A percentile compares a stretch with the other conserved stretches of the same genome.
phyloP scores from a whole-genome alignment of 768 basidiomycete species.

The Nidula microcarpa region DNA sequence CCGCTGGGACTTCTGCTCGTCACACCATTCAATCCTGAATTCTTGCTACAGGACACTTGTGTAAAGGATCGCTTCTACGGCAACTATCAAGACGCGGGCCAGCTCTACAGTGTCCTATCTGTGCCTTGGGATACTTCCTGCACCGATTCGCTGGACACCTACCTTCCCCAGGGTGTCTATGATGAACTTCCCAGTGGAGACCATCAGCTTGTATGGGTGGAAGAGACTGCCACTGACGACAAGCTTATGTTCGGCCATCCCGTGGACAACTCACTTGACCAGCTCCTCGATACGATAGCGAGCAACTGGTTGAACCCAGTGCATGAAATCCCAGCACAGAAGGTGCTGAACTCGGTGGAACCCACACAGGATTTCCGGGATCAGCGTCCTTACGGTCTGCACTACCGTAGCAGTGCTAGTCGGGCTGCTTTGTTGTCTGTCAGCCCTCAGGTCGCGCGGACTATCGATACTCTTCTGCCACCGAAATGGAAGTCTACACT shows the following conservation, averaged over 20 bases:
- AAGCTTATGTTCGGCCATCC: constrained; percentile 24
- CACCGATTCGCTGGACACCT: not conserved
- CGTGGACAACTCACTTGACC: not conserved
- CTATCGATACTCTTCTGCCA: constrained; percentile 64
- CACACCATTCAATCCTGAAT: constrained; percentile 36
- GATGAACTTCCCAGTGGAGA: constrained; percentile 2
- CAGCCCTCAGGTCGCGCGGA: constrained; percentile 29
- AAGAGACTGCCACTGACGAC: constrained; percentile 49
- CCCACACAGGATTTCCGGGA: not conserved
- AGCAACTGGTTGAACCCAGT: not conserved
- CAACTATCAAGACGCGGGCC: constrained; percentile 40
- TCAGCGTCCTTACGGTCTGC: constrained; percentile 24
- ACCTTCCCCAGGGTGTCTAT: not conserved
- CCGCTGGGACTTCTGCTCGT: constrained; percentile 35
- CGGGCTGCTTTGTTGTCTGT: constrained; percentile 51
- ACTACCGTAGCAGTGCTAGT: constrained; percentile 29
- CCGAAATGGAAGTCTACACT: constrained; percentile 69
- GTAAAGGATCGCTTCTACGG: constrained; percentile 52
- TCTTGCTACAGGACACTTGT: constrained; percentile 40
- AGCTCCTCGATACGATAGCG: not conserved
- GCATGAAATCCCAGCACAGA: too few relatives aligned
- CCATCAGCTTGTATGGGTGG: constrained; percentile 56
- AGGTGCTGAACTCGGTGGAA: too few relatives aligned
- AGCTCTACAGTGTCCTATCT: constrained; percentile 41
- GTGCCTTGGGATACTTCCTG: constrained; percentile 5